These are phyloP conservation scores for Echeveria elegans DNA, from an alignment of 164 flowering plant genomes.

Conservation along the genomic window DNA sequence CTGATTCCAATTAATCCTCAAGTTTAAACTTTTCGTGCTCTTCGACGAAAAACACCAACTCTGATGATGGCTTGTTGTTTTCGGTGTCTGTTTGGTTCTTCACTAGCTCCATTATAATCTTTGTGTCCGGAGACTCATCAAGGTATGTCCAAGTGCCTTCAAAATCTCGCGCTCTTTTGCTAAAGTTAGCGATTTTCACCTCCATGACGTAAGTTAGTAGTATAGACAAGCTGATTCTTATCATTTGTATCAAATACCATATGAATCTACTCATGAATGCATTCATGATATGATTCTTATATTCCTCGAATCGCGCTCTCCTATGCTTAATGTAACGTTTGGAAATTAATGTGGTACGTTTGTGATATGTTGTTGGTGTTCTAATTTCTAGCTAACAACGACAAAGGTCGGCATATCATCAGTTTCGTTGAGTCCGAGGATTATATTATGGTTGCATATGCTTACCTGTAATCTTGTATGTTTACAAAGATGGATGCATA, in stretches of 20 bases:
- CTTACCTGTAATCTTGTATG: too few species aligned
- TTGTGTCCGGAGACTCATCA: slow-evolving; percentile 14
- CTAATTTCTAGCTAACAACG: too few species aligned
- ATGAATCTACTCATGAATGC: not conserved
- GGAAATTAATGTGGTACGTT: too few species aligned
- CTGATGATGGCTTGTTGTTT: slow-evolving; percentile 15
- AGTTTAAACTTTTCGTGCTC: slow-evolving; percentile 31
- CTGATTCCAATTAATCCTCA: slow-evolving; percentile 41
- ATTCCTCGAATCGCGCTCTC: too few species aligned
- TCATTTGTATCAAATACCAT: slow-evolving; percentile 4
- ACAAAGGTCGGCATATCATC: too few species aligned
- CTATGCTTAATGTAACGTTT: too few species aligned
- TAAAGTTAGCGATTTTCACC: slow-evolving; percentile 8
- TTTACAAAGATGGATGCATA: too few species aligned
- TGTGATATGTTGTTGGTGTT: too few species aligned
- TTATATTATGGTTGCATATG: too few species aligned
- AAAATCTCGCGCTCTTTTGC: slow-evolving; percentile 16
- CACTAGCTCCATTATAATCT: not conserved
- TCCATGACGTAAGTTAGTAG: slow-evolving; percentile 13
- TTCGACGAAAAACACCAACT: slow-evolving; percentile 42
- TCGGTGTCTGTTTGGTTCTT: slow-evolving; percentile 10
- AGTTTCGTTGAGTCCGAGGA: too few species aligned
- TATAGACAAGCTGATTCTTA: slow-evolving; percentile 12
- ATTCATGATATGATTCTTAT: too few species aligned
- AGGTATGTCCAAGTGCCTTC: slow-evolving; percentile 10